Evolutionary conservation across 2,329 filamentous ascomycete species (phyloP), one percentile per base, ranked within the genome.

Genomic region (Hymenoscyphus infarciens): DNA sequence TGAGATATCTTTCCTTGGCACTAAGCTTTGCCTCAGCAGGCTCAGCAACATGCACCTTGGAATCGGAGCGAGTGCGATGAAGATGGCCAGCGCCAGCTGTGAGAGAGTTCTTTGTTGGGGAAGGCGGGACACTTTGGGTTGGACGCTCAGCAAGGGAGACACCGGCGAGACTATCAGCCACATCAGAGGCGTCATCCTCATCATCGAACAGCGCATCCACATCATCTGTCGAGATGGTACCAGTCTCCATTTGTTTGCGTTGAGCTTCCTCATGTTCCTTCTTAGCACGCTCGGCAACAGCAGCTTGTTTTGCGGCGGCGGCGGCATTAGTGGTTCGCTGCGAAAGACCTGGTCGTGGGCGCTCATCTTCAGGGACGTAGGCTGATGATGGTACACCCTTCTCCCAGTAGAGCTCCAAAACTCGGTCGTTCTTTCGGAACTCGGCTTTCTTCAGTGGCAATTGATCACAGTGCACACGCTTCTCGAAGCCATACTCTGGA

Each of bases 391-490:
- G 92, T 7, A 98, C 92, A 56, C 95, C 95, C 85, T 98, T 99
- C 87, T 99, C 95, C 95, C 95, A 99, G 82, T 97, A 99, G 16
- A 99, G 84, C 78, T 99, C 95, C 56, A 99, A 83, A 33, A 98
- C 86, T 61, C 95, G 87, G 80, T 93, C 91, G 75, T 96, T 92
- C 83, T 98, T 98, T 77, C 96, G 88, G 79, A 95, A 99, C 75
- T 99, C 95, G n/a, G 95, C 95, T 83, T 99, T 99, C 85, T 98
- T 94, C 70, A 99, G 81, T 33, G 95, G 95, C 74, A 99, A 83
- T 81, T 99, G 95, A 74, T 99, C 95, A 75, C 95, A 99, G 79
- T 99, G 95, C 59, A 99, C 95, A 68, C 95, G 91, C 86, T 99
- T 99, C 82, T 99, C 95, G 70, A 99, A 98, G 68, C 95, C 95